phyloP scores from a whole-genome alignment of 495 filamentous ascomycete genomes.

The Elasticomyces elasticus region DNA sequence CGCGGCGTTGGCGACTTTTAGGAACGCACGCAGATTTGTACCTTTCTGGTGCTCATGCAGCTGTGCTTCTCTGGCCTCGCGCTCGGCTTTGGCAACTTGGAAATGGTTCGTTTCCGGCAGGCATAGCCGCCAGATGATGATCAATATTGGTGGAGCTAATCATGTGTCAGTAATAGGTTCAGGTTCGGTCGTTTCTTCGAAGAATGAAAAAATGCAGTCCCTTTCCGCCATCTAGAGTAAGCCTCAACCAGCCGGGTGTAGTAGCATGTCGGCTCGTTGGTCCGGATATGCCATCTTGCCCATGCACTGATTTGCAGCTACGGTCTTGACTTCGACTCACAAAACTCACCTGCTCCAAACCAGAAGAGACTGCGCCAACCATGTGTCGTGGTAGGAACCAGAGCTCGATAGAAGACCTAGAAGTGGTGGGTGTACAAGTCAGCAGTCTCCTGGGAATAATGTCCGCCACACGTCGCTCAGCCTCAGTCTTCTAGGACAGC shows the following conservation, averaged over 20 bases:
- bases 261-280: too few species aligned
- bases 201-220: too few species aligned
- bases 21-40: slow-evolving; percentile 29
- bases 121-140: slow-evolving; percentile 29
- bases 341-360: slow-evolving; percentile 25
- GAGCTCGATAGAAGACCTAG: slow-evolving; percentile 28
- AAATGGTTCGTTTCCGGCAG: slow-evolving; percentile 68
- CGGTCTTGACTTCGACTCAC: not conserved
- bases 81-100: slow-evolving; percentile 48
- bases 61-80: slow-evolving; percentile 36
- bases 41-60: slow-evolving; percentile 23
- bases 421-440: too few species aligned
- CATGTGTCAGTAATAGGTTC: not conserved
- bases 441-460: too few species aligned
- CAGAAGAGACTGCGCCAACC: slow-evolving; percentile 32
- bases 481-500: too few species aligned
- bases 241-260: too few species aligned
- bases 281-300: too few species aligned
- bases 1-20: slow-evolving; percentile 25
- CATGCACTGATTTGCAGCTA: too few species aligned
- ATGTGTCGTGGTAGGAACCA: slow-evolving; percentile 27
- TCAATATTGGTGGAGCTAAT: slow-evolving; percentile 24
- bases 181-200: too few species aligned
- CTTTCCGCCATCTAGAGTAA: too few species aligned
- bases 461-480: too few species aligned